Base-by-base conservation (phyloP, 768 basidiomycete species). In the Dioszegia crocea region DNA sequence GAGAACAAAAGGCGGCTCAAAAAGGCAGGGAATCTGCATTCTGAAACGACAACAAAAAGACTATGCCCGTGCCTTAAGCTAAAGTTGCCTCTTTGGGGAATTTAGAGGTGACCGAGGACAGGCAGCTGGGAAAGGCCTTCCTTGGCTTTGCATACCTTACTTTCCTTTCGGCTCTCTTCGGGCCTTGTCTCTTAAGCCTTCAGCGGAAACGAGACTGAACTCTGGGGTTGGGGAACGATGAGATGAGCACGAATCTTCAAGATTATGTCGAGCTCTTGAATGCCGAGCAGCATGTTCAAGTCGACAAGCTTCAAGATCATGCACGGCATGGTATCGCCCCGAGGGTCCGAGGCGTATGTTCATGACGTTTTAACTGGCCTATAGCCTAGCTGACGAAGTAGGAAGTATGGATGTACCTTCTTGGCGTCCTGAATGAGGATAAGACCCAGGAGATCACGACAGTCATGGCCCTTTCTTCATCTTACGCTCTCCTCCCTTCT, bases 391-490 rank as follows among this genome's bases (percentile, higher is more conserved):
- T 63, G n/a, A 59, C 40, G 4, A 23, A 2, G 16, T 45, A 73
- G 71, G 71, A 73, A 60, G 71, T 73, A 19, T 73, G 71, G 71
- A 56, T 73, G 57, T 73, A 73, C 56, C 71, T 73, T 17, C 65
- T 73, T 36, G 47, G 57, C 21, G 69, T 73, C 1, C 41, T 73
- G 23, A 61, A 63, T 16, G 54, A 62, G 16, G 68, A 73, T 47
- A 68, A 68, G 57, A 73, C 71, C 21, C 38, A 60, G 36, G 71
- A 70, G 59, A 68, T 68, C 16, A 62, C 66, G 14, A 66, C 68
- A 1, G 51, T 70, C 21, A 40, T 70, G 27, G 53, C 59, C 12
- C 61, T 73, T 23, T 59, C 58, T n/a, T 62, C 64, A 6, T 39
- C 56, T 12, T 73, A 73, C 48, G 56, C 60, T 40, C 29, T 60